Evolutionary conservation across 2,329 filamentous ascomycete genomes (phyloP).

Genomic region (Trichoderma citrinoviride): DNA sequence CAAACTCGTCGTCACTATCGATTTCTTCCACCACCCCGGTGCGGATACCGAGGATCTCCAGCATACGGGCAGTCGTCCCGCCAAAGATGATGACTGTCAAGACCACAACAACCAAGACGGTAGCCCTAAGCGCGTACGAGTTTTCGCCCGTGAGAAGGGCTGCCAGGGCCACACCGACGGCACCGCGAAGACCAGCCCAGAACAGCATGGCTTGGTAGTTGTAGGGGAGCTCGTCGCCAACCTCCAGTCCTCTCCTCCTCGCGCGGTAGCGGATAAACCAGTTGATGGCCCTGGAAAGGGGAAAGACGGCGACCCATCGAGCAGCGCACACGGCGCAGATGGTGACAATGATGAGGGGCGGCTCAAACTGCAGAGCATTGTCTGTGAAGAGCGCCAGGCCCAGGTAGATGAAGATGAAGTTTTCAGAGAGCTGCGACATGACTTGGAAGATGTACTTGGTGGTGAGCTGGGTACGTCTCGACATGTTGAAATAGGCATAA

Average conservation of each 20-base stretch:
- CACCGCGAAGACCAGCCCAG: constrained; percentile 93
- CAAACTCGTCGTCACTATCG: constrained; percentile 97
- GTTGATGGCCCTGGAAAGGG: constrained; percentile 84
- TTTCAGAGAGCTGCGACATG: constrained; percentile 91
- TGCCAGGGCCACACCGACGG: constrained; percentile 91
- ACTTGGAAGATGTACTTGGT: constrained; percentile 98
- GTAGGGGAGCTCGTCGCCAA: constrained; percentile 84
- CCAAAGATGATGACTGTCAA: constrained; percentile 98
- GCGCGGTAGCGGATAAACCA: constrained; percentile 88
- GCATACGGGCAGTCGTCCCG: constrained; percentile 93
- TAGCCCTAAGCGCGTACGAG: constrained; percentile 79
- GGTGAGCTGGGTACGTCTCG: constrained; percentile 89
- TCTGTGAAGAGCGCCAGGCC: constrained; percentile 94
- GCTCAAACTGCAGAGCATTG: constrained; percentile 82
- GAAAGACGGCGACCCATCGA: constrained; percentile 92
- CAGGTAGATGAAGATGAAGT: constrained; percentile 99
- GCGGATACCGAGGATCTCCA: constrained; percentile 94
- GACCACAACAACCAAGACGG: constrained; percentile 95
- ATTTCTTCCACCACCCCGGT: constrained; percentile 96
- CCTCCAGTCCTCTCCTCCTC: constrained; percentile 67
- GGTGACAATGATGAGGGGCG: constrained; percentile 90
- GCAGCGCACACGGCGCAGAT: constrained; percentile 89
- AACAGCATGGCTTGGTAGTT: constrained; percentile 99
- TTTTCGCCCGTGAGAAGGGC: constrained; percentile 83
- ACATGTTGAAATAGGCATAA: constrained; percentile 99